Evolutionary conservation across 768 basidiomycete species (phyloP).

Genomic region (Boletus vinaceobasis): DNA sequence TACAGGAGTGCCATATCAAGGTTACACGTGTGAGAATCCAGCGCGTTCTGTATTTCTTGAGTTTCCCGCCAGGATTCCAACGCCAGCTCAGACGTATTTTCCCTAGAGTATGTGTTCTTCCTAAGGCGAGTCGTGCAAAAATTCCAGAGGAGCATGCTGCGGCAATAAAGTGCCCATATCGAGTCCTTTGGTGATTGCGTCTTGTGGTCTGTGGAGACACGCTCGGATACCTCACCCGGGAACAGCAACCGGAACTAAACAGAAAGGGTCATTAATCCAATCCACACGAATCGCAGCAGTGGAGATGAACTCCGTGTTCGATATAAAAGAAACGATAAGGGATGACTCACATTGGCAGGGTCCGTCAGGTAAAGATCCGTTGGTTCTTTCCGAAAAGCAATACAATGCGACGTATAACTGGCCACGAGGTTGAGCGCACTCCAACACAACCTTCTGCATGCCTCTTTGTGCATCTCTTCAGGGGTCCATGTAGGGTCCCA

Average conservation of each 20-base stretch:
- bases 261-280: conserved; percentile 8
- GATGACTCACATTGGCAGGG: conserved; percentile 56
- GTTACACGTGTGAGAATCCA: conserved; percentile 69
- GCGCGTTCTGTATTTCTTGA: conserved; percentile 60
- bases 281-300: conserved; percentile 4
- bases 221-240: conserved; percentile 67
- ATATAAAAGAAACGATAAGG: conserved; percentile 3
- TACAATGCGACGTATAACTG: conserved; percentile 64
- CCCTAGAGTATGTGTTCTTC: conserved; percentile 39
- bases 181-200: conserved; percentile 66
- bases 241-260: conserved; percentile 50
- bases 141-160: conserved; percentile 79
- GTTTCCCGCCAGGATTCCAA: conserved; percentile 66
- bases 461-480: conserved; percentile 59
- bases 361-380: conserved; percentile 59
- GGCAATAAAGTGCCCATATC: conserved; percentile 79
- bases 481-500: conserved; percentile 62
- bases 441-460: conserved; percentile 77
- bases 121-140: conserved; percentile 54
- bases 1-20: conserved; percentile 65
- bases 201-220: conserved; percentile 39
- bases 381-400: conserved; percentile 57
- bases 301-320: conserved; percentile 7
- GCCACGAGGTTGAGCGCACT: conserved; percentile 66
- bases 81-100: conserved; percentile 58